A percentile compares a stretch with the other conserved stretches of the same genome.
These are phyloP conservation scores for Vitellaria paradoxa DNA, from an alignment of 179 eudicot genomes.

Conservation along the genomic window DNA sequence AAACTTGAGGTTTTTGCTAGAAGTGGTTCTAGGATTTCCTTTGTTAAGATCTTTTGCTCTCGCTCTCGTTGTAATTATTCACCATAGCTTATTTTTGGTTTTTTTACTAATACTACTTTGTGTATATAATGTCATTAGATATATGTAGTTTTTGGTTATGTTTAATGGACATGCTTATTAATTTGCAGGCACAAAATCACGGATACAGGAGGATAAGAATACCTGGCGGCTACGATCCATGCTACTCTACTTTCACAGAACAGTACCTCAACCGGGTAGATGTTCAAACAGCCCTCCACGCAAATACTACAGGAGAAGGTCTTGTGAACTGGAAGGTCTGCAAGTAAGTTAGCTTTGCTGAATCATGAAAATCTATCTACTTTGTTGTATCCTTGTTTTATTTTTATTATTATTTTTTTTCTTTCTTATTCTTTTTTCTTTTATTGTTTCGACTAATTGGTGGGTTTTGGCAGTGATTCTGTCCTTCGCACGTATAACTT, in stretches of 20 bases:
- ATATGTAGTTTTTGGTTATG: too few species aligned
- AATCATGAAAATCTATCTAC: neutral
- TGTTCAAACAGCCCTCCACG: conserved; percentile 54
- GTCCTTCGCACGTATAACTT: conserved; percentile 29
- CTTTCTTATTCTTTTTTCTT: neutral
- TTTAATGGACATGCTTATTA: neutral
- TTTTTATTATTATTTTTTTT: neutral
- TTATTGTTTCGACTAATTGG: neutral
- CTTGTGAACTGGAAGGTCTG: conserved; percentile 46
- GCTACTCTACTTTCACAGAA: conserved; percentile 42
- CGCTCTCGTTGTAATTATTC: too few species aligned
- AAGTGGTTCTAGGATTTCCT: too few species aligned
- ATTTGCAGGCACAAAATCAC: conserved; percentile 27
- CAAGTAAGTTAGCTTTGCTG: conserved; percentile 34
- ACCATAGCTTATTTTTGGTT: too few species aligned
- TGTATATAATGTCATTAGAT: too few species aligned
- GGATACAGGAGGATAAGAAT: conserved; percentile 32
- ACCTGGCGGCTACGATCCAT: conserved; percentile 65
- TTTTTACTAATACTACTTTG: too few species aligned
- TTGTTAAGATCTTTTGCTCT: too few species aligned
- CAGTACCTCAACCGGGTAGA: conserved; percentile 52
- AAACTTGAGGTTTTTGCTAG: too few species aligned
- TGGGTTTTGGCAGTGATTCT: conserved; percentile 32
- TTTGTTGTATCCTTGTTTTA: neutral
- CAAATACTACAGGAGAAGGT: conserved; percentile 27